Percentiles rank a stretch among this genome's conserved stretches.
phyloP scores from a whole-genome alignment of 768 basidiomycete species.

The Lactifluus pinguis region DNA sequence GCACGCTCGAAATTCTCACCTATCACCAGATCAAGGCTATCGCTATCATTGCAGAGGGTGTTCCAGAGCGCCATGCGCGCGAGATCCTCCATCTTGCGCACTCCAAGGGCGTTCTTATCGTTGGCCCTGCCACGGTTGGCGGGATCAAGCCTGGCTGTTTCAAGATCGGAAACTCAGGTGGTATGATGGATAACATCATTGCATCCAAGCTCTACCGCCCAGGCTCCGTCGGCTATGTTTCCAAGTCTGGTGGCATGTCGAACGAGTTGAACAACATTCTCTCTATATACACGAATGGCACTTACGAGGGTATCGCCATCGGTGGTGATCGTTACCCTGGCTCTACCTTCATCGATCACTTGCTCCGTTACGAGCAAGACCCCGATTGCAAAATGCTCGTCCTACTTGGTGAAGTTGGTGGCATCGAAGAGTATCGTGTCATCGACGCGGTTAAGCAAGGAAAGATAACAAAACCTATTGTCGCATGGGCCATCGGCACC shows the following conservation, averaged over 20 bases:
- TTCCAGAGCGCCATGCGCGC: conserved; percentile 93
- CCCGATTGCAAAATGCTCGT: conserved; percentile 99
- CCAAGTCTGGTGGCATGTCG: conserved; percentile 99
- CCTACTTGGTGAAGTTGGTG: conserved; percentile 96
- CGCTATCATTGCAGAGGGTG: conserved; percentile 97
- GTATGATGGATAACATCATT: conserved; percentile 99
- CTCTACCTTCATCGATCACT: conserved; percentile 97
- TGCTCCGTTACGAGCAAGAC: conserved; percentile 94
- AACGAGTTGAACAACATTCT: conserved; percentile 99
- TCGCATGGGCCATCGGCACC: conserved; percentile 99
- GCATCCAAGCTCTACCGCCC: conserved; percentile 96
- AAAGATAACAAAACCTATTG: conserved; percentile 94
- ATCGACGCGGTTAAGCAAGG: conserved; percentile 95
- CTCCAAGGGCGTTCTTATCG: conserved; percentile 82
- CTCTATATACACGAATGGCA: conserved; percentile 91
- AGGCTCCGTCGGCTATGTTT: conserved; percentile 97
- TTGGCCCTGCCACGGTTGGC: conserved; percentile 96
- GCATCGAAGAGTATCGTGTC: conserved; percentile 97
- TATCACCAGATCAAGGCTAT: conserved; percentile 61
- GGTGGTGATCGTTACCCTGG: conserved; percentile 99
- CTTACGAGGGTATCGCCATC: conserved; percentile 99
- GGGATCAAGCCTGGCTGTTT: conserved; percentile 99
- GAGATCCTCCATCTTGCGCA: conserved; percentile 89
- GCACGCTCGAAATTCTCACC: conserved; percentile 85
- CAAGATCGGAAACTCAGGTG: conserved; percentile 99